These are phyloP conservation scores for Blastocystis sp. DNA, from an alignment of 352 stramenopile genomes.

Conservation along the genomic window DNA sequence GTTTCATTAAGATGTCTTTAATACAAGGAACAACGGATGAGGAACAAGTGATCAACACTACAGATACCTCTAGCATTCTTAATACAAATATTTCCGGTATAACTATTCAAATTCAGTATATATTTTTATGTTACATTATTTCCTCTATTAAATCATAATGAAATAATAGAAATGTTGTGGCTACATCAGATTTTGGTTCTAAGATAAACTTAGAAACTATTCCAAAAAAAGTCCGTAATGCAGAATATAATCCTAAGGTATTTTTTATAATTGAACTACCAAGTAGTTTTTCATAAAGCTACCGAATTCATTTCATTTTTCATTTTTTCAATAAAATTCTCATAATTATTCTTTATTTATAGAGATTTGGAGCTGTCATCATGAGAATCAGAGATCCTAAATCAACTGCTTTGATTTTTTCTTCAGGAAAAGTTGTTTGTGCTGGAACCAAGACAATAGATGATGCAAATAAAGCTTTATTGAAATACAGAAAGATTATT, in stretches of 20 bases:
- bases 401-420: constrained; percentile 88
- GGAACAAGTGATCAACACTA: too few species aligned
- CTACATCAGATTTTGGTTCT: constrained; percentile 76
- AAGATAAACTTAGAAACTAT: constrained; percentile 85
- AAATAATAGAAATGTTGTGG: constrained; percentile 78
- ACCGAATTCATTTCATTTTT: not conserved
- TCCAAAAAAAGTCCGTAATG: constrained; percentile 80
- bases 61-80: too few species aligned
- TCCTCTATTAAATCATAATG: too few species aligned
- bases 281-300: too few species aligned
- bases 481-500: constrained; percentile 46
- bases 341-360: not conserved
- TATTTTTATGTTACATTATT: too few species aligned
- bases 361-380: constrained; percentile 83
- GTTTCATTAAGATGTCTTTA: too few species aligned
- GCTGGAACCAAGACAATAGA: constrained; percentile 49
- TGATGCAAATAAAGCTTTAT: constrained; percentile 44
- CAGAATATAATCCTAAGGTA: constrained; percentile 94
- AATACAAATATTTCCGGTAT: too few species aligned
- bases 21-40: too few species aligned
- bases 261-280: not conserved
- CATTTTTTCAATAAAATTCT: not conserved
- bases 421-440: constrained; percentile 66
- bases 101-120: too few species aligned
- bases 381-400: constrained; percentile 77